phyloP scores from a whole-genome alignment of 2,329 filamentous ascomycete genomes.

The Ophiostoma novo-ulmi region DNA sequence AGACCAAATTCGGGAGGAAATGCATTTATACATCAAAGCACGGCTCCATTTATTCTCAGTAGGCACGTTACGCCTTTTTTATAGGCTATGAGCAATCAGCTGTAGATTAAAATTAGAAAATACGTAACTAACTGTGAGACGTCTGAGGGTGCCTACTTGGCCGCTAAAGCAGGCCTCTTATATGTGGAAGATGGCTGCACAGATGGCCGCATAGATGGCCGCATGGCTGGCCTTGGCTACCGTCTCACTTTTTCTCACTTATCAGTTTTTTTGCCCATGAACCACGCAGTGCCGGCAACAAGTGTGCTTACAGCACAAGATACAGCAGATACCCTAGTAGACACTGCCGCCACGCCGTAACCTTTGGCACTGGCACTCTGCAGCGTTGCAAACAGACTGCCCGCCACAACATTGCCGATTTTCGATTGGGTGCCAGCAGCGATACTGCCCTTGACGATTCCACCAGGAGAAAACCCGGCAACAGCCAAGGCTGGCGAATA shows the following conservation, averaged over 20 bases:
- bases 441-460: slow-evolving; percentile 6
- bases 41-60: not conserved
- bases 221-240: no score
- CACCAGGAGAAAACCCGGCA: slow-evolving; percentile 10
- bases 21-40: not conserved
- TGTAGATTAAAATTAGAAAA: no score
- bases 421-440: slow-evolving; percentile 30
- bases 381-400: slow-evolving; percentile 32
- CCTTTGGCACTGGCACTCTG: slow-evolving; percentile 30
- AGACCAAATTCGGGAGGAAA: not conserved
- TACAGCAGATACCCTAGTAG: not conserved
- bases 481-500: slow-evolving; percentile 2
- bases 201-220: no score
- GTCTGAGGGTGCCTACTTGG: no score
- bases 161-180: no score
- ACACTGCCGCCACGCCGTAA: not conserved
- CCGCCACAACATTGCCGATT: slow-evolving; percentile 32
- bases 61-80: no score
- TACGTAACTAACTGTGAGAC: no score
- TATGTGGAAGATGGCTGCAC: no score
- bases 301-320: not conserved
- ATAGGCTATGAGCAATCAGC: no score
- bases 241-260: no score
- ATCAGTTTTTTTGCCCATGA: not conserved
- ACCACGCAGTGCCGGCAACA: not conserved